A percentile compares a stretch with the other conserved stretches of the same genome.
These are phyloP conservation scores for Crithidia fasciculata DNA, from an alignment of 208 protist genomes.

Conservation along the genomic window DNA sequence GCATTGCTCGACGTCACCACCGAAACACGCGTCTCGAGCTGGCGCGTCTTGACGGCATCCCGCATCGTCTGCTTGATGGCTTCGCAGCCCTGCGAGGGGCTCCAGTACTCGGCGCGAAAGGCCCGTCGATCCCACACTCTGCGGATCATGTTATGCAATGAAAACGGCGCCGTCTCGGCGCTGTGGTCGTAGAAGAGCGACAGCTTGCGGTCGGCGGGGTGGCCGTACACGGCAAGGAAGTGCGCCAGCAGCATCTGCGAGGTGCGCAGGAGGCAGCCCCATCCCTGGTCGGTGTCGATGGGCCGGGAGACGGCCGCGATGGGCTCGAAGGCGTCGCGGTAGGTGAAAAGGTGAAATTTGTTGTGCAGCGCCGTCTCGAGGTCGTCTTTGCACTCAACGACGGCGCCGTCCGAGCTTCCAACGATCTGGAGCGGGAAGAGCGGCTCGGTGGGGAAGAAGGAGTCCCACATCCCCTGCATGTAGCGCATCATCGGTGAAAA, in stretches of 20 bases:
- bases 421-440: conserved; percentile 45
- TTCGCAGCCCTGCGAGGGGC: conserved; percentile 75
- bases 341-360: conserved; percentile 73
- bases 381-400: conserved; percentile 41
- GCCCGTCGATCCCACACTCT: conserved; percentile 32
- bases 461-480: conserved; percentile 40
- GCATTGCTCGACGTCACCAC: conserved; percentile 56
- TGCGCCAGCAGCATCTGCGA: conserved; percentile 89
- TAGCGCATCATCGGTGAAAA: conserved; percentile 31
- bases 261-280: conserved; percentile 81
- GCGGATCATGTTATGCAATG: conserved; percentile 70
- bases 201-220: conserved; percentile 38
- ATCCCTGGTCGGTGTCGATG: conserved; percentile 69
- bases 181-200: conserved; percentile 57
- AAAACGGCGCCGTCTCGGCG: conserved; percentile 53
- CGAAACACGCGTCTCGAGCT: conserved; percentile 43
- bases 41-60: conserved; percentile 32
- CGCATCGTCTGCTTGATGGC: conserved; percentile 59
- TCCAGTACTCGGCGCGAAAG: conserved; percentile 77
- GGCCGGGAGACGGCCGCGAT: conserved; percentile 35
- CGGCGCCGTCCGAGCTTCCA: conserved; percentile 20
- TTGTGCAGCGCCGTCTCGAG: conserved; percentile 41
- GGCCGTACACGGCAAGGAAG: conserved; percentile 47
- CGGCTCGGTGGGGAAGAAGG: conserved; percentile 38
- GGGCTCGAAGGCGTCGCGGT: conserved; percentile 65